Evolutionary conservation across 441 rosid genomes (phyloP).

Genomic region (Daphne laureola): DNA sequence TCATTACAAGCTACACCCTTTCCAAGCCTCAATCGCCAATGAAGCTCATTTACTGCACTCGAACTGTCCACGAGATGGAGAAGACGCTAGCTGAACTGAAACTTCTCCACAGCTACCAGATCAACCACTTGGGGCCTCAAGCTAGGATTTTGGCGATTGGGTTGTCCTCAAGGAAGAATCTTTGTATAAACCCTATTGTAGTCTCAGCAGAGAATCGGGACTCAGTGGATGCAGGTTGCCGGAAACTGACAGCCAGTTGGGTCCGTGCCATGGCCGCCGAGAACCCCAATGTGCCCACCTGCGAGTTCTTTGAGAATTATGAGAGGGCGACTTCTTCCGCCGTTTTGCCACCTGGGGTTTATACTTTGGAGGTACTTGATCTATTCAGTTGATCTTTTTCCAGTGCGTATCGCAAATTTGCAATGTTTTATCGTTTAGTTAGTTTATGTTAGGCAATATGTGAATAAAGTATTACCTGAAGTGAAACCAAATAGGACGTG

Average conservation of each 20-base stretch:
- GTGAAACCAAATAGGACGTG: background rate
- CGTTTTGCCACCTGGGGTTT: slow-evolving; percentile 88
- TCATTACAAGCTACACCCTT: slow-evolving; percentile 76
- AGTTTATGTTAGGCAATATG: background rate
- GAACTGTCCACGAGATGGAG: slow-evolving; percentile 99
- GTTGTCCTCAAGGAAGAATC: slow-evolving; percentile 80
- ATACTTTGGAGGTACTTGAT: slow-evolving; percentile 64
- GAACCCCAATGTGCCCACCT: slow-evolving; percentile 66
- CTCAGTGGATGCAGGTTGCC: slow-evolving; percentile 89
- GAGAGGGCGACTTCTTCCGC: slow-evolving; percentile 72
- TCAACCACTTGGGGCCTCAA: slow-evolving; percentile 51
- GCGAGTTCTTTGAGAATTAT: slow-evolving; percentile 77
- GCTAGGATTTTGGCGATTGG: slow-evolving; percentile 78
- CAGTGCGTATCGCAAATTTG: background rate
- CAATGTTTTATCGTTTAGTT: background rate
- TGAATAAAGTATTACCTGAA: too few relatives aligned
- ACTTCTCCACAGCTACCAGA: slow-evolving; percentile 62
- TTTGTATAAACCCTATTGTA: slow-evolving; percentile 71
- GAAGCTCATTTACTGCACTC: slow-evolving; percentile 90
- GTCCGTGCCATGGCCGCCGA: slow-evolving; percentile 67
- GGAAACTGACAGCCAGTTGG: slow-evolving; percentile 91
- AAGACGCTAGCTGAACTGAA: slow-evolving; percentile 86
- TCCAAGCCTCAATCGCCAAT: slow-evolving; percentile 57
- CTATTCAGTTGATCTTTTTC: background rate
- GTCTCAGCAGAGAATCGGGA: slow-evolving; percentile 80